Base-by-base conservation (phyloP, 352 stramenopile genomes). In the Pseudoperonospora humuli region DNA sequence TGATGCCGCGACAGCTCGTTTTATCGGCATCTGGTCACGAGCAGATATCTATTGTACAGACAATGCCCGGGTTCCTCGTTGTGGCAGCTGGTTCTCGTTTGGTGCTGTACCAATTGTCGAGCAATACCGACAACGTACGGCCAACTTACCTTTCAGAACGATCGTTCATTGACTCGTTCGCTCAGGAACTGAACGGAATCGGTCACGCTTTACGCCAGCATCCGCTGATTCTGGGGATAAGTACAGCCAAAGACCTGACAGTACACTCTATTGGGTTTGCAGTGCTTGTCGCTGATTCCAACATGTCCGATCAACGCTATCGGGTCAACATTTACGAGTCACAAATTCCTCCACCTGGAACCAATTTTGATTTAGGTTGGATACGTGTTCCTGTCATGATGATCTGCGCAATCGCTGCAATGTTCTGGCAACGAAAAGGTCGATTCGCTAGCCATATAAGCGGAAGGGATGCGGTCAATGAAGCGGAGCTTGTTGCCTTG, bases 341-440 rank as follows among this genome's bases (percentile, higher is more conserved):
- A 7, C 45, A 44, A 6, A 51, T 61, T 52, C 49, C 50, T 25
- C 45, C 50, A 1, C 40, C 50, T 34, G 39, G 44, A 24, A 45
- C 36, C 10, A 61, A 50, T 29, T 17, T 64, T 7, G 56, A 61
- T 29, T 18, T 64, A 10, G 64, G 39, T 32, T 68, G 59, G 59
- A 45, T 68, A 48, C 54, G 59, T 25, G 53, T 67, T 5, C 59
- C 54, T 3, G 48, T 34, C 20, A 60, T 68, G 54, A 63, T 68
- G 40, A 27, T 64, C 33, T 64, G 58, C 27, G 58, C 56, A 2
- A 32, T 68, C 25, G 54, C 41, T 17, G 59, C 59, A 5, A 62
- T 68, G 26, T 64, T 62, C 31, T 68, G 49, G 54, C 59, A 68
- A 39, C 49, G 58, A 58, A 64, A 37, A 24, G 39, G 38, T 31